Conservation (phyloP, 352 stramenopile species). For the Globisporangium cylindrosporum region DNA sequence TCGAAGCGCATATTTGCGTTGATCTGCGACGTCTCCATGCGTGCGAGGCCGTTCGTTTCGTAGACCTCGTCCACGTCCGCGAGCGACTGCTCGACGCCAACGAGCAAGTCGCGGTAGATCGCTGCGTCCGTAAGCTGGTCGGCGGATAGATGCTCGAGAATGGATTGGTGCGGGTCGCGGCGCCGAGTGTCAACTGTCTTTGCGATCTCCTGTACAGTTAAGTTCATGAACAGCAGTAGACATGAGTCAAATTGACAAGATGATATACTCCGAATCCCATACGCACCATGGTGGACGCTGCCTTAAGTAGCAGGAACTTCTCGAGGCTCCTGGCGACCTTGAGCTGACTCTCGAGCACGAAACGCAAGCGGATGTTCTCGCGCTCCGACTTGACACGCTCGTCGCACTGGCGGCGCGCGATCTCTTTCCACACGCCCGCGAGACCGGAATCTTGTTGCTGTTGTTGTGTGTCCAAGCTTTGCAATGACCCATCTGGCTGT, state of each 20-base stretch:
- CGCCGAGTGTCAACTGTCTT: background rate
- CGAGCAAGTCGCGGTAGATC: conserved; percentile 22
- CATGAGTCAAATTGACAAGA: background rate
- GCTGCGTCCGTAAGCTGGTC: background rate
- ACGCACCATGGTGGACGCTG: background rate
- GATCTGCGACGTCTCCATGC: conserved; percentile 23
- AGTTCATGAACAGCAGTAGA: background rate
- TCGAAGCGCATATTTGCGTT: conserved; percentile 25
- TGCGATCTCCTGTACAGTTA: background rate
- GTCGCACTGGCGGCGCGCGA: background rate
- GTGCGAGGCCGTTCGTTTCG: conserved; percentile 18
- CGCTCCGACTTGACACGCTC: conserved; percentile 20
- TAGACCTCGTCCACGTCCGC: conserved; percentile 26
- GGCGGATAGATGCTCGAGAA: background rate
- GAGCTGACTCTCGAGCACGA: conserved; percentile 42
- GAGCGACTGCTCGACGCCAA: conserved; percentile 22
- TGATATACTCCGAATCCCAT: background rate
- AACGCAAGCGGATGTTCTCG: conserved; percentile 48
- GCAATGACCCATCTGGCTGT: background rate
- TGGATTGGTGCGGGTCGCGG: background rate
- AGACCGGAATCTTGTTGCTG: background rate
- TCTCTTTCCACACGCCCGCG: conserved; percentile 10
- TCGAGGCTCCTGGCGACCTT: conserved; percentile 47
- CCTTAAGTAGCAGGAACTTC: conserved; percentile 13
- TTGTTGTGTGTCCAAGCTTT: background rate